Evolutionary conservation across 345 rosid genomes (phyloP).

Genomic region (Citrus cavaleriei): DNA sequence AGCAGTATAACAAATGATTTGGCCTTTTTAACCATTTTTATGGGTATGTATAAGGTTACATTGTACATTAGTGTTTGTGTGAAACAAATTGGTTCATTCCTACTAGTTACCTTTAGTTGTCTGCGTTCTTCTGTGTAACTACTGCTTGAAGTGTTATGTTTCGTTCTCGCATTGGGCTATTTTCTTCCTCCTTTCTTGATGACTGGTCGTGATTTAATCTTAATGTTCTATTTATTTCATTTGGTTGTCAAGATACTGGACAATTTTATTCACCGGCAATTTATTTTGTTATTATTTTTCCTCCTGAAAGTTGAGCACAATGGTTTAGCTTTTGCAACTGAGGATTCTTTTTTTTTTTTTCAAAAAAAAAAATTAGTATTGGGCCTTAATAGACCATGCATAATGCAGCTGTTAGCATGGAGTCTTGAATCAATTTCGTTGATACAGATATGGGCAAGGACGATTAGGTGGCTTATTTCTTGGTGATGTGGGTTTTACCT

Average conservation of each 20-base stretch:
- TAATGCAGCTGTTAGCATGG: neutral
- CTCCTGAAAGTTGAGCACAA: neutral
- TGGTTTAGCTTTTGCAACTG: neutral
- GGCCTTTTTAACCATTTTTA: conserved; percentile 11
- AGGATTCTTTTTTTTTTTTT: no score
- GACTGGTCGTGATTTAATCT: neutral
- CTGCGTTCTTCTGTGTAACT: conserved; percentile 1
- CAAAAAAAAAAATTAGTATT: no score
- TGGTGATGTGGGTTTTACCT: no score
- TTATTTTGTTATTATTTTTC: neutral
- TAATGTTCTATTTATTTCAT: neutral
- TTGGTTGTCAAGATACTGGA: neutral
- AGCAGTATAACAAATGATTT: conserved; percentile 17
- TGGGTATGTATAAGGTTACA: conserved; percentile 19
- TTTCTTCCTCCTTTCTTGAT: neutral
- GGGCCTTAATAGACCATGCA: neutral
- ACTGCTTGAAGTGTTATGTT: conserved; percentile 13
- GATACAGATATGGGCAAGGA: no score
- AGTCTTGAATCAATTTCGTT: neutral
- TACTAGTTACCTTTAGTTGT: conserved; percentile 19
- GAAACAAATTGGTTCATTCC: conserved; percentile 15
- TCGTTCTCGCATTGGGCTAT: neutral
- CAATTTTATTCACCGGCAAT: neutral
- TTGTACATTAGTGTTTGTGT: conserved; percentile 40
- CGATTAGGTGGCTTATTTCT: no score